Evolutionary conservation across 2,329 filamentous ascomycete genomes (phyloP).

Genomic region (Ophiognomonia clavigignenti-juglandacearum): DNA sequence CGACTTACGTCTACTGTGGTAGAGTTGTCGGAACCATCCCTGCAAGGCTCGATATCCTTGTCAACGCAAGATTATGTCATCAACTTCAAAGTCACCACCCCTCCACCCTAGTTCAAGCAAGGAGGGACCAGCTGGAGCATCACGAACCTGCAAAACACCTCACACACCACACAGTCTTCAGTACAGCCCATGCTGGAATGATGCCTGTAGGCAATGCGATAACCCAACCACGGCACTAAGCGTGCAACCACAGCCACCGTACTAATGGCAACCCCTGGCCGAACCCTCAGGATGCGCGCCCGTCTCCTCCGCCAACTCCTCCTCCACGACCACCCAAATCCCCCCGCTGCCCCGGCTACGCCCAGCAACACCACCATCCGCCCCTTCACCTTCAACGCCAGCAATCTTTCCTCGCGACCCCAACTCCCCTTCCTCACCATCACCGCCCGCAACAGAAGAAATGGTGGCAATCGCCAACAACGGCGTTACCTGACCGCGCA

Average conservation of each 20-base stretch:
- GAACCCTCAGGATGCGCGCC: slow-evolving; percentile 30
- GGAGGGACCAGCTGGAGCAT: no score
- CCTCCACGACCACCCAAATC: slow-evolving; percentile 16
- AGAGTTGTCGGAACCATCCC: no score
- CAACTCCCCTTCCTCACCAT: slow-evolving; percentile 49
- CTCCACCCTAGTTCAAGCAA: no score
- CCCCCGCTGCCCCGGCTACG: slow-evolving; percentile 8
- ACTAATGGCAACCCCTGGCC: not conserved
- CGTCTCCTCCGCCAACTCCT: slow-evolving; percentile 32
- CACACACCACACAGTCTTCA: no score
- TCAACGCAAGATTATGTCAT: no score
- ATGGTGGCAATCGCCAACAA: no score
- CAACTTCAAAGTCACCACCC: no score
- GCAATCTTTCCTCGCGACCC: slow-evolving; percentile 33
- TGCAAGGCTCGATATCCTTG: no score
- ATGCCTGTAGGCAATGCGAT: not conserved
- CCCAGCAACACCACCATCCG: slow-evolving; percentile 18
- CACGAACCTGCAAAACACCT: no score
- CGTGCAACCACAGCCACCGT: not conserved
- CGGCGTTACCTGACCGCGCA: slow-evolving; percentile 75
- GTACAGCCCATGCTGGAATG: no score
- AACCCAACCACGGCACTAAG: not conserved
- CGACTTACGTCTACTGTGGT: no score
- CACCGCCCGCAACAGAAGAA: slow-evolving; percentile 26
- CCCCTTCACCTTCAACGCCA: slow-evolving; percentile 56